Evolutionary conservation across 805 yeast species (phyloP), one percentile per base, ranked within the genome.

Genomic region (Diddensiella santjacobensis): DNA sequence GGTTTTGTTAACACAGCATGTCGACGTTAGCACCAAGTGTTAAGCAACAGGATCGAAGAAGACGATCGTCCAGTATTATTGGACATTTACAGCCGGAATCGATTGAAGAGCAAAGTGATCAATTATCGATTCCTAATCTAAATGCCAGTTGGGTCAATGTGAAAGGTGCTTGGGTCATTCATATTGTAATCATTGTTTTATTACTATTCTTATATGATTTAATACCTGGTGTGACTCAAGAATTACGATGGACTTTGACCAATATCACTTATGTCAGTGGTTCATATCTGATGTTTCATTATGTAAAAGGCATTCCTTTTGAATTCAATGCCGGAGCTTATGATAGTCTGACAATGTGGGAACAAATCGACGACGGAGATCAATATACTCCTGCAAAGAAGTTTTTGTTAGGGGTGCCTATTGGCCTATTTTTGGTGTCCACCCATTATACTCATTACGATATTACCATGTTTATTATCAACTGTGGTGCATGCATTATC

Each of bases 301-400:
- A 87, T 65, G 87, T 93, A 40, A 93, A 91, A 61, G 99, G 99
- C 33, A 89, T 96, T 1, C 99, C 99, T 0, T 93, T 91, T 64
- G 99, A 93, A 59, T 90, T 91, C 71, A 93, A 90, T 63, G 83
- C 86, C 36, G 99, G 99, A 38, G 98, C 97, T 0, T 93, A 85
- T 68, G 99, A 91, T 64, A 83, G 87, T 61, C 74, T 91, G 57
- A 93, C 96, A 19, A 88, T 91, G 97, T 91, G 99, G 99, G 99
- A 91, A 68, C 99, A 91, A 68, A 83, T 84, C 50, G 95, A 87
- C 66, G 82, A 90, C 60, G 99, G 98, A 50, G 97, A 89, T 63
- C 95, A 89, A 67, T 91, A 90, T 66, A 93, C 99, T 0, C 99
- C 99, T 10, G 83, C 96, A 33, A 90, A 93, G 73, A 91, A 91